Base-by-base conservation (phyloP, 2,329 filamentous ascomycete genomes). In the Pseudonectria buxi region DNA sequence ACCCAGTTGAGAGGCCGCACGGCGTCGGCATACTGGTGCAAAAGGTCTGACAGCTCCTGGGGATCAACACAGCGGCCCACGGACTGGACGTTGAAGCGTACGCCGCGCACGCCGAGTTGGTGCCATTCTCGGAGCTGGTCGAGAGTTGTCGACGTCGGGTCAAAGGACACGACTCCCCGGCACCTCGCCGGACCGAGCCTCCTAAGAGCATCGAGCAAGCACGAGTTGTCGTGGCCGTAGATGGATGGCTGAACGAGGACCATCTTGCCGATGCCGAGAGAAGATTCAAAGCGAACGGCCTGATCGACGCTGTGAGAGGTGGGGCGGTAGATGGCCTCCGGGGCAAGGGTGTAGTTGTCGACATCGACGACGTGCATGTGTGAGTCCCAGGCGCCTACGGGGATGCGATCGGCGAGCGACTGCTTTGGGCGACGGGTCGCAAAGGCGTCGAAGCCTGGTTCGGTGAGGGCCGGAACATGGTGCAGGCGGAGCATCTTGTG, bases 321-420 rank as follows among this genome's bases (percentile, higher is more conserved):
- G 3, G 76, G 74, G 13, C 54, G 56, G 56, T 81, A 81, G 41
- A 62, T 57, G 24, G 76, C 74, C 22, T 58, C 49, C 7, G 62
- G 41, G 16, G 63, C 57, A 7, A 78, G 52, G 1, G 72, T 67
- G 49, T 72, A 80, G 7, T 53, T 52, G 14, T 58, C 49, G 0
- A 72, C 73, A 34, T 78, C 72, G 32, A 78, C 63, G 24, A 81
- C 67, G 51, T 81, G 78, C 72, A 81, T 80, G 52, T 81, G 76
- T 33, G 68, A 72, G 50, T 79, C 75, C 75, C 76, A 80, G 37
- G 75, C 63, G 11, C 61, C 59, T 11, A 43, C 38, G 4, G 70
- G 68, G 36, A 69, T 62, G n/a, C 39, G 41, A 14, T 39, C 32
- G 9, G 39, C 25, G 18, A 52, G 33, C 31, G 40, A 10, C 13